Percentiles rank a stretch among this genome's conserved stretches.
phyloP scores from a whole-genome alignment of 2,329 filamentous ascomycete species.

The Xylariaceae sp. region DNA sequence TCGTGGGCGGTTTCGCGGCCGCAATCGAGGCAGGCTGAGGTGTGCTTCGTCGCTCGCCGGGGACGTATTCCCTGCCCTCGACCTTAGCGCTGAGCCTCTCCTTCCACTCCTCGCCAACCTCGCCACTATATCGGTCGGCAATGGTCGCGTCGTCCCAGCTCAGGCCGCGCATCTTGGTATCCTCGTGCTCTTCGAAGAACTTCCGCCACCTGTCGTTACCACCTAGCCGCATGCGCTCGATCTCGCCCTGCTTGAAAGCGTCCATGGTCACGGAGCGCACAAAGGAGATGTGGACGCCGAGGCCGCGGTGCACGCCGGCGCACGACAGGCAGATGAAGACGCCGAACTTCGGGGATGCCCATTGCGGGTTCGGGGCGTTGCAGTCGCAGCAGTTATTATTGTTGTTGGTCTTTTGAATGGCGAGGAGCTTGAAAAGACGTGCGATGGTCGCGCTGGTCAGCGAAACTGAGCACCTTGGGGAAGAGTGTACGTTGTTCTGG shows the following conservation, averaged over 20 bases:
- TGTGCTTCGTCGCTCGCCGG: conserved; percentile 65
- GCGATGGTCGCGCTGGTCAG: conserved; percentile 25
- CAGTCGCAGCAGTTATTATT: conserved; percentile 96
- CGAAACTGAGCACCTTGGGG: conserved; percentile 8
- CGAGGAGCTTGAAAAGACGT: conserved; percentile 68
- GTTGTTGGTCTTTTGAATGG: conserved; percentile 87
- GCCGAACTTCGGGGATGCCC: conserved; percentile 96
- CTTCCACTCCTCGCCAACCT: conserved; percentile 94
- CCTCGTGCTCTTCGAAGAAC: conserved; percentile 80
- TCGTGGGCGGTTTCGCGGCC: conserved; percentile 45
- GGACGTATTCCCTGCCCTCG: conserved; percentile 85
- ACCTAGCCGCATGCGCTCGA: conserved; percentile 90
- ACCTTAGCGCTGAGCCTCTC: conserved; percentile 86
- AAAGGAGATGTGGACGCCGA: conserved; percentile 98
- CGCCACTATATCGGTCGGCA: conserved; percentile 86
- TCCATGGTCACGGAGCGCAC: conserved; percentile 98
- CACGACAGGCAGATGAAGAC: conserved; percentile 98
- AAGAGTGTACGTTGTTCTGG: conserved; percentile 6
- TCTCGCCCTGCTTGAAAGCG: conserved; percentile 91
- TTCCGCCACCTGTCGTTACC: conserved; percentile 87
- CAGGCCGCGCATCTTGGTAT: conserved; percentile 70
- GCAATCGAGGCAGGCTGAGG: conserved; percentile 42
- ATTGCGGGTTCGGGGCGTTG: conserved; percentile 94
- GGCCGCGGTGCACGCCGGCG: conserved; percentile 90
- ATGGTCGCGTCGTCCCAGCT: conserved; percentile 89